Percentiles rank a stretch among this genome's conserved stretches.
Conservation (phyloP, 495 filamentous ascomycete species). For the Umbilicaria muhlenbergii region DNA sequence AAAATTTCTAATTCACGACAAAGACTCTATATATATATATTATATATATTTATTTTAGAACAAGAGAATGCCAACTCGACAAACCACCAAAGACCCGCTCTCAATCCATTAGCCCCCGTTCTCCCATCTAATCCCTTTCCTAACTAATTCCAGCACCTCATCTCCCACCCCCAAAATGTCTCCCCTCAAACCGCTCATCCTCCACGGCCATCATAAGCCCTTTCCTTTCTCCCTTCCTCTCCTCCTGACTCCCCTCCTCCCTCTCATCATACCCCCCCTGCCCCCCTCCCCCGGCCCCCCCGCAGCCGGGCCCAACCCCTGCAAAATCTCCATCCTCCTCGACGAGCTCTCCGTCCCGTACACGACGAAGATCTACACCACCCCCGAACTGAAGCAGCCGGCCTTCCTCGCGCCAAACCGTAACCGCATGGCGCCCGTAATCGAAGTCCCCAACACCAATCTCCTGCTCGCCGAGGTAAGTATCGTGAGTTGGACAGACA, state of each 20-base stretch:
- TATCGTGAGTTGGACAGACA: too few species aligned
- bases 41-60: too few species aligned
- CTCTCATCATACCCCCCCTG: background rate
- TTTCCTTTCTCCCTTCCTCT: too few species aligned
- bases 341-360: constrained; percentile 18
- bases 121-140: too few species aligned
- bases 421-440: constrained; percentile 44
- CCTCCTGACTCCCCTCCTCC: background rate
- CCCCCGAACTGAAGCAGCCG: constrained; percentile 32
- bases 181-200: background rate
- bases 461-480: constrained; percentile 12
- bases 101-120: too few species aligned
- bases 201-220: constrained; percentile 1
- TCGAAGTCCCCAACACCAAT: constrained; percentile 41
- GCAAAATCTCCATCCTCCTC: constrained; percentile 38
- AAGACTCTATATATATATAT: too few species aligned
- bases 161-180: too few species aligned
- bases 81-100: too few species aligned
- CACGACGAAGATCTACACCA: constrained; percentile 16
- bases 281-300: background rate
- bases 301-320: constrained; percentile 24
- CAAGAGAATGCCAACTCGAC: too few species aligned
- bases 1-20: too few species aligned
- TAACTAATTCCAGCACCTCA: too few species aligned
- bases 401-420: constrained; percentile 38